Evolutionary conservation across 768 basidiomycete species (phyloP).

Genomic region (Termitomyces titanicus): DNA sequence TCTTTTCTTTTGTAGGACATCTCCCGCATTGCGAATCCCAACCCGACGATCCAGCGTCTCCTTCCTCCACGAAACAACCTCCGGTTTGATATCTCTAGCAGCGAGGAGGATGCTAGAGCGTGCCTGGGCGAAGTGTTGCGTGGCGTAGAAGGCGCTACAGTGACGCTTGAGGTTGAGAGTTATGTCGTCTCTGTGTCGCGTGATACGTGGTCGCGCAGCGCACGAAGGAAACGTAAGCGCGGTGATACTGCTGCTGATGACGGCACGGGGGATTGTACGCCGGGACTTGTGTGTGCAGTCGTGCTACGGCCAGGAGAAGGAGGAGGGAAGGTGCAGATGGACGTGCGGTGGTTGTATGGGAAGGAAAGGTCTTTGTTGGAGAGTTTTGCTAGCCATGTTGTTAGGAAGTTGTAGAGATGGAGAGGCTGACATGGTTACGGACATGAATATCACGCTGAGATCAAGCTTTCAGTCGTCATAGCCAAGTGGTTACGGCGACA

Average conservation of each 20-base stretch:
- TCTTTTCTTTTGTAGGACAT: too few species aligned
- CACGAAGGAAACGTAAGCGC: conserved; percentile 44
- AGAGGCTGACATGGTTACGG: too few species aligned
- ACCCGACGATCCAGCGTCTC: conserved; percentile 42
- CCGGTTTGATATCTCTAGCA: conserved; percentile 30
- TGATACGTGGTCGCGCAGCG: conserved; percentile 71
- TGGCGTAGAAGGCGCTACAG: conserved; percentile 1
- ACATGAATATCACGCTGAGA: too few species aligned
- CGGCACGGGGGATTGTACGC: not conserved
- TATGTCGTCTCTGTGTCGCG: conserved; percentile 25
- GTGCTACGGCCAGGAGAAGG: conserved; percentile 1
- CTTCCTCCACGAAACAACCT: conserved; percentile 61
- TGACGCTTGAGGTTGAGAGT: not conserved
- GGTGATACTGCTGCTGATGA: not conserved
- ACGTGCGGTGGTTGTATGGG: conserved; percentile 65
- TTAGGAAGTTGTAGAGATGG: conserved; percentile 50
- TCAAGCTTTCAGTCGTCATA: conserved; percentile 47
- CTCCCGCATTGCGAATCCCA: conserved; percentile 31
- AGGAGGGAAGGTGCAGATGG: conserved; percentile 21
- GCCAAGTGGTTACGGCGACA: conserved; percentile 78
- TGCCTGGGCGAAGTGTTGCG: conserved; percentile 23
- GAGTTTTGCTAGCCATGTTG: conserved; percentile 65
- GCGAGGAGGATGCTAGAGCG: conserved; percentile 19
- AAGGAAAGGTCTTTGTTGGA: conserved; percentile 55
- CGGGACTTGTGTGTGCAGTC: conserved; percentile 13